Conservation (phyloP, 345 rosid species). For the Dimocarpus longan region DNA sequence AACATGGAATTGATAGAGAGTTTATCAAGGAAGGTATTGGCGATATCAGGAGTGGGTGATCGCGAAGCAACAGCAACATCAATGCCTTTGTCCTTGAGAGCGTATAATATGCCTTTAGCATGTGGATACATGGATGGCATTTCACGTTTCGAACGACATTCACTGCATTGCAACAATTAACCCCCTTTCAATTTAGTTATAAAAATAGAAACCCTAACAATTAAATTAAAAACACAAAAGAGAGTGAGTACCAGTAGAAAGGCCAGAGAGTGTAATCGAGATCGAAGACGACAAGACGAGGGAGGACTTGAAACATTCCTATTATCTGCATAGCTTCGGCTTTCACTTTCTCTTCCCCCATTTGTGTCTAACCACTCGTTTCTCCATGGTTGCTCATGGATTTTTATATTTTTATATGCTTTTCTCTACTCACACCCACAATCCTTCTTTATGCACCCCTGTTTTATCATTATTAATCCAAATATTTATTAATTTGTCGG, state of each 20-base stretch:
- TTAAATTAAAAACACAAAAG: neutral
- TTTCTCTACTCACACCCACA: neutral
- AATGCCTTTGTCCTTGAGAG: conserved; percentile 70
- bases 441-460: too few species aligned
- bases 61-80: conserved; percentile 82
- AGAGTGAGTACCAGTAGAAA: conserved; percentile 59
- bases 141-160: conserved; percentile 66
- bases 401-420: too few species aligned
- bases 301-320: conserved; percentile 63
- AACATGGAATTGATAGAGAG: conserved; percentile 57
- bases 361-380: neutral
- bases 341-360: conserved; percentile 65
- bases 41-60: conserved; percentile 75
- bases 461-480: too few species aligned
- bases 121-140: conserved; percentile 82
- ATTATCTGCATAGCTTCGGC: conserved; percentile 57
- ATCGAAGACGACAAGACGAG: conserved; percentile 71
- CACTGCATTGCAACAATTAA: conserved; percentile 37
- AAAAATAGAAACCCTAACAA: neutral
- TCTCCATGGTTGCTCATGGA: too few species aligned
- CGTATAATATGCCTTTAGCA: conserved; percentile 64
- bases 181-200: neutral
- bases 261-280: conserved; percentile 93
- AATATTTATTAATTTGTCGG: too few species aligned
- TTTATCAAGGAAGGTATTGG: conserved; percentile 68